These are phyloP conservation scores for Esteya vermicola DNA, from an alignment of 2,329 filamentous ascomycete species.

Conservation along the genomic window DNA sequence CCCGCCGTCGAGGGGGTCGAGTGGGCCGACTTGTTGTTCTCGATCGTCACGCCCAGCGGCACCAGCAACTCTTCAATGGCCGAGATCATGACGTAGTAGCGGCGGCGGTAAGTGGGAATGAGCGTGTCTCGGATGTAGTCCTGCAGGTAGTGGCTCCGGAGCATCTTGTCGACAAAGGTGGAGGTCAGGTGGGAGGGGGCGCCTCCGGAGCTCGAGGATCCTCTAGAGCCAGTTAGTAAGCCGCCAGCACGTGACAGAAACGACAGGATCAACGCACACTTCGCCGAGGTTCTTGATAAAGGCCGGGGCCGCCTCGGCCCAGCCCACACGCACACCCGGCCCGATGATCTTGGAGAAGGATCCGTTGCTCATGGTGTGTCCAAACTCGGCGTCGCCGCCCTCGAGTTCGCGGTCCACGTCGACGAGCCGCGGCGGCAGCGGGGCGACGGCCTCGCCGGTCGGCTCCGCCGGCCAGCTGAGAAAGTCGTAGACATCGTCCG, in stretches of 20 bases:
- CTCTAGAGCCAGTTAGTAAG: conserved; percentile 4
- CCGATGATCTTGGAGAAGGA: conserved; percentile 54
- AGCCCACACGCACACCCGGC: conserved; percentile 47
- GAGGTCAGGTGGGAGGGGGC: conserved; percentile 15
- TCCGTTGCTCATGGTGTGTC: conserved; percentile 51
- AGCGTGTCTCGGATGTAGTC: conserved; percentile 35
- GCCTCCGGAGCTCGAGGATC: conserved; percentile 16
- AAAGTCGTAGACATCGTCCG: conserved; percentile 62
- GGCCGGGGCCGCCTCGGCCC: conserved; percentile 45
- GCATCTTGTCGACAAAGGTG: conserved; percentile 27
- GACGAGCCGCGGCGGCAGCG: conserved; percentile 38
- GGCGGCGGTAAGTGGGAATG: neutral
- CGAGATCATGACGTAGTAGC: conserved; percentile 6
- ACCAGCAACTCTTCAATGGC: conserved; percentile 2
- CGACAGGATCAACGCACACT: neutral
- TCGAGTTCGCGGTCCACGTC: conserved; percentile 45
- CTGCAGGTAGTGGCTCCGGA: conserved; percentile 37
- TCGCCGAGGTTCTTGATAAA: conserved; percentile 35
- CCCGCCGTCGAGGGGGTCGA: conserved; percentile 25
- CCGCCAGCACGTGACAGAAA: too few species aligned
- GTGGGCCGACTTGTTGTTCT: neutral
- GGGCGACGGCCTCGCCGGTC: neutral
- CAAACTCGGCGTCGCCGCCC: conserved; percentile 39
- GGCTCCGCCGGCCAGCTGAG: conserved; percentile 36
- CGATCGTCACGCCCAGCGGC: conserved; percentile 3